Percentiles rank a stretch among this genome's conserved stretches.
These are phyloP conservation scores for Eucalyptus fibrosa DNA, from an alignment of 345 rosid species.

Conservation along the genomic window DNA sequence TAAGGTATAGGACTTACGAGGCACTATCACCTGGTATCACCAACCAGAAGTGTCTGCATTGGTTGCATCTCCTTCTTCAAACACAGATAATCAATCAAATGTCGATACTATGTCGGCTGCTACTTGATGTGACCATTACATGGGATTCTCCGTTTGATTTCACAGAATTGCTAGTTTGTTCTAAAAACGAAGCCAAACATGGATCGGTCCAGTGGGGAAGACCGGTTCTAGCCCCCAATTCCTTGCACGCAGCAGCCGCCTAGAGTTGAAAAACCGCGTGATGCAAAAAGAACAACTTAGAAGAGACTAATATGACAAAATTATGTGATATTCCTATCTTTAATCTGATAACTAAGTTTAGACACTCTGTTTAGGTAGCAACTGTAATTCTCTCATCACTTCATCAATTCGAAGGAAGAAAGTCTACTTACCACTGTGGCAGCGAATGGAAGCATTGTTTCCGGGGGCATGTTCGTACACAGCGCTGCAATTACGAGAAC, in stretches of 20 bases:
- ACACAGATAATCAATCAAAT: neutral
- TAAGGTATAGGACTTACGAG: fast-evolving
- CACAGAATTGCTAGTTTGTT: neutral
- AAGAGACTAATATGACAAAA: neutral
- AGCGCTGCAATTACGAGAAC: conserved; percentile 22
- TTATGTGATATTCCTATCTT: neutral
- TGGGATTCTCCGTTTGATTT: neutral
- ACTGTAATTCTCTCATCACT: neutral
- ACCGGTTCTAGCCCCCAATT: conserved; percentile 69
- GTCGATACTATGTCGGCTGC: neutral
- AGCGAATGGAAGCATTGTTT: conserved; percentile 72
- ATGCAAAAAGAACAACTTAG: neutral
- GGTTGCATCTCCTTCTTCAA: neutral
- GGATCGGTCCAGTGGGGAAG: conserved; percentile 55
- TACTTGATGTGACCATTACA: neutral
- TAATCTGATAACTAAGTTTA: neutral
- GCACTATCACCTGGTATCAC: neutral
- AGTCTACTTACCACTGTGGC: conserved; percentile 61
- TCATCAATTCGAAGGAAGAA: neutral
- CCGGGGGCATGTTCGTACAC: conserved; percentile 56
- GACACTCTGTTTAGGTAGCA: neutral
- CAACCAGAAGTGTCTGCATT: neutral
- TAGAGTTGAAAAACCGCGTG: conserved; percentile 7
- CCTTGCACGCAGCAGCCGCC: conserved; percentile 76
- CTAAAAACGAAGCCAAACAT: conserved; percentile 28